Evolutionary conservation across 331 rosid genomes (phyloP).

Genomic region (Phaseolus coccineus): DNA sequence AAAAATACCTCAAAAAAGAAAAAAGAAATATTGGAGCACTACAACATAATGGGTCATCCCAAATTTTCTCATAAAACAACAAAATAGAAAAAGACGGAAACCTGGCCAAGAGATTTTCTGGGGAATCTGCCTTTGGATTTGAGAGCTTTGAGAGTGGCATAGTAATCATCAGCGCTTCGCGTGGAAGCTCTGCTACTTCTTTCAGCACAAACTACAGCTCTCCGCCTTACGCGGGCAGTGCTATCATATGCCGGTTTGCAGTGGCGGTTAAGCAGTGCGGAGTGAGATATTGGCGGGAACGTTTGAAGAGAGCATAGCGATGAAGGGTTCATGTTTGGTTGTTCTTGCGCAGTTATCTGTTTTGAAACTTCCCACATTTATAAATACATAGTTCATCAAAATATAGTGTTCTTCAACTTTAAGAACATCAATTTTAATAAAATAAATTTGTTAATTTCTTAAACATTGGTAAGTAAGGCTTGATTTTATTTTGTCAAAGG

Average conservation of each 20-base stretch:
- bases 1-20: neutral
- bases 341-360: constrained; percentile 12
- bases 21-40: neutral
- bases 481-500: too few species aligned
- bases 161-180: constrained; percentile 65
- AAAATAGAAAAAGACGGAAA: constrained; percentile 35
- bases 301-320: constrained; percentile 52
- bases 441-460: neutral
- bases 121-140: constrained; percentile 88
- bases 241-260: constrained; percentile 41
- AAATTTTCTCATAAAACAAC: constrained; percentile 30
- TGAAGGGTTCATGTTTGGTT: constrained; percentile 52
- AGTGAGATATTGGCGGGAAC: constrained; percentile 62
- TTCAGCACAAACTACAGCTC: constrained; percentile 46
- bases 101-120: constrained; percentile 96
- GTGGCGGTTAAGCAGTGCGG: constrained; percentile 7
- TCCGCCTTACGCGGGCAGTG: constrained; percentile 34
- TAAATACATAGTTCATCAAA: too few species aligned
- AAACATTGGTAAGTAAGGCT: neutral
- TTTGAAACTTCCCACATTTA: neutral
- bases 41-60: constrained; percentile 4
- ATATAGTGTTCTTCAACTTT: too few species aligned
- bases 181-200: constrained; percentile 45
- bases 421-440: too few species aligned
- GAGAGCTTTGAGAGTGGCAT: constrained; percentile 85